These are phyloP conservation scores for Sisymbrium altissimum DNA, from an alignment of 345 rosid genomes.

Conservation along the genomic window DNA sequence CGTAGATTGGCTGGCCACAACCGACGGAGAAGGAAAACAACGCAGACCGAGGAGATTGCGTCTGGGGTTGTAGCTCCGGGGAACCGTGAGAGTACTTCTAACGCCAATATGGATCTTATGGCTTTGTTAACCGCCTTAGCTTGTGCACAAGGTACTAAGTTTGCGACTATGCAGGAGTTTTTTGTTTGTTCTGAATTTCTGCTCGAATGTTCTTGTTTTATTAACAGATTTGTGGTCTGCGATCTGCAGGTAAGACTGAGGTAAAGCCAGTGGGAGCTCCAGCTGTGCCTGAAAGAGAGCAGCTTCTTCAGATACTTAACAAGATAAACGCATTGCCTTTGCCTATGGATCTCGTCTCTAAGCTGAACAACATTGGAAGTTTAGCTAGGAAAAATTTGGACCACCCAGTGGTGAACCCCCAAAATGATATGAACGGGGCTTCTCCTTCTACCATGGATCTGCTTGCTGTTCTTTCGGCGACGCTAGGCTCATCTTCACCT, in stretches of 20 bases:
- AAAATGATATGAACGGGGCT: conserved; percentile 44
- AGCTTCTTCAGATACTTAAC: conserved; percentile 67
- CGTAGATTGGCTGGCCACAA: conserved; percentile 88
- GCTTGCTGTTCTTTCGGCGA: conserved; percentile 67
- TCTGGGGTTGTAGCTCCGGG: conserved; percentile 51
- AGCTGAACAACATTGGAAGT: conserved; percentile 49
- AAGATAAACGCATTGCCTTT: conserved; percentile 79
- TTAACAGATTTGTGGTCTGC: conserved; percentile 7
- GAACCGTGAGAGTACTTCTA: conserved; percentile 36
- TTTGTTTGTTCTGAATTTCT: not conserved
- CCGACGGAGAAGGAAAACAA: conserved; percentile 67
- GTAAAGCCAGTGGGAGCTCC: conserved; percentile 36
- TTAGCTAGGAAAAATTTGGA: conserved; percentile 47
- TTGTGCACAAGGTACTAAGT: conserved; percentile 59
- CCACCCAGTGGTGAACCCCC: conserved; percentile 37
- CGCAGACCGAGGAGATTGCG: conserved; percentile 68
- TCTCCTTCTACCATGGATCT: conserved; percentile 74
- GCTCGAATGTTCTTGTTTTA: conserved; percentile 1
- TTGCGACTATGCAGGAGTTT: not conserved
- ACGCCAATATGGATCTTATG: conserved; percentile 57
- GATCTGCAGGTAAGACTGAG: conserved; percentile 52
- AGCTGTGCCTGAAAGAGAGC: conserved; percentile 59
- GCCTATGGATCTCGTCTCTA: conserved; percentile 67
- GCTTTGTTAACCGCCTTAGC: conserved; percentile 65
- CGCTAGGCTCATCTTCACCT: conserved; percentile 59